A percentile compares a stretch with the other conserved stretches of the same genome.
phyloP scores from a whole-genome alignment of 2,329 filamentous ascomycete species.

The Bipolaris victoriae region DNA sequence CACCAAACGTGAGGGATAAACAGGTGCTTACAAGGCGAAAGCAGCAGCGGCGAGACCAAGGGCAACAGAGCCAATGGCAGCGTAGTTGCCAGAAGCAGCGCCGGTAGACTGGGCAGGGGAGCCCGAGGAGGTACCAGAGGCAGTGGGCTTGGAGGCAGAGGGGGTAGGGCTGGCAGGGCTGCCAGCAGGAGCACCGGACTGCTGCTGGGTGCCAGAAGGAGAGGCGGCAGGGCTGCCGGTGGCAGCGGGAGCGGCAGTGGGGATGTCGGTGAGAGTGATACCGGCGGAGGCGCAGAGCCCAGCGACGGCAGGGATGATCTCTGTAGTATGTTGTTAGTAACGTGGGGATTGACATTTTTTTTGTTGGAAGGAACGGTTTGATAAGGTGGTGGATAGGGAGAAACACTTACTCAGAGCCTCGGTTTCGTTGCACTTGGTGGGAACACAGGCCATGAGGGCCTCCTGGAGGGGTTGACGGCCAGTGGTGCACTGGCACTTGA shows the following conservation, averaged over 20 bases:
- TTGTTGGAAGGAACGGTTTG: too few relatives aligned
- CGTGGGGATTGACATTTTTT: background rate
- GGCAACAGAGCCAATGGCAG: slow-evolving; percentile 20
- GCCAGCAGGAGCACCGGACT: background rate
- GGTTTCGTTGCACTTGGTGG: slow-evolving; percentile 43
- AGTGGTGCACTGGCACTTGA: slow-evolving; percentile 60
- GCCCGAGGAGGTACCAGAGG: slow-evolving; percentile 3
- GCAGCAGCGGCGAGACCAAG: slow-evolving; percentile 9
- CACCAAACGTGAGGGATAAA: background rate
- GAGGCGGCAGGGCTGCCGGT: slow-evolving; percentile 7
- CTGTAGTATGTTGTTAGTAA: slow-evolving; percentile 14
- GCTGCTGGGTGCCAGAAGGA: background rate
- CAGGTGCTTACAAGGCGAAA: slow-evolving; percentile 31
- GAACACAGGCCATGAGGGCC: slow-evolving; percentile 51
- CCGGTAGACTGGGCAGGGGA: slow-evolving; percentile 1
- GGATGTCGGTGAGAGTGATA: slow-evolving; percentile 30
- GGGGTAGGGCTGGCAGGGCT: background rate
- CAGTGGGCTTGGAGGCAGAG: slow-evolving; percentile 12
- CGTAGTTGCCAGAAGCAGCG: slow-evolving; percentile 17
- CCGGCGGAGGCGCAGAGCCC: slow-evolving; percentile 40
- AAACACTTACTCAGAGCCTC: slow-evolving; percentile 50
- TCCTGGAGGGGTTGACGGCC: slow-evolving; percentile 45
- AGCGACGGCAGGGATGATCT: slow-evolving; percentile 31
- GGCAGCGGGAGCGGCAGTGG: slow-evolving; percentile 21
- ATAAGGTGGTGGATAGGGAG: background rate